These are phyloP conservation scores for Leccinum pellstonianum DNA, from an alignment of 768 basidiomycete genomes.

Conservation along the genomic window DNA sequence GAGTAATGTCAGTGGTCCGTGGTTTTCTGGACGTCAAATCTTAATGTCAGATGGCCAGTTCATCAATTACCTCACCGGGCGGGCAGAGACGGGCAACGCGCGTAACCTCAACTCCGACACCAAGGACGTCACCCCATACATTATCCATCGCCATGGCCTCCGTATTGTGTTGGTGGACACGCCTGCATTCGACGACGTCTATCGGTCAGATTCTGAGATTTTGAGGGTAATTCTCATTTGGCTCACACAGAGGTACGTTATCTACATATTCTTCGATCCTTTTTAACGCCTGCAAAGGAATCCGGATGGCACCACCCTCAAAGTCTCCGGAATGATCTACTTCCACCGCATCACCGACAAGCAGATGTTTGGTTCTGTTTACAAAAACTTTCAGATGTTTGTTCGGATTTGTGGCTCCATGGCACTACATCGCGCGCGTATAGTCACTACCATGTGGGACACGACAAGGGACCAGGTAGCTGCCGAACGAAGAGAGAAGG, in stretches of 20 bases:
- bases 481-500: too few relatives aligned
- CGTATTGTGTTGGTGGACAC: constrained; percentile 23
- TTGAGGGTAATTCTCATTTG: constrained; percentile 10
- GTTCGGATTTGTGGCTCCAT: too few relatives aligned
- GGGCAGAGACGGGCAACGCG: not conserved
- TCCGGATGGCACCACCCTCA: not conserved
- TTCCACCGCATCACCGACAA: too few relatives aligned
- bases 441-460: too few relatives aligned
- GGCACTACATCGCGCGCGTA: too few relatives aligned
- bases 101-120: constrained; percentile 14
- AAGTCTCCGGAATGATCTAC: too few relatives aligned
- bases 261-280: not conserved
- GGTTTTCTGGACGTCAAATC: not conserved
- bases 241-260: constrained; percentile 18
- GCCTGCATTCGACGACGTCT: constrained; percentile 19
- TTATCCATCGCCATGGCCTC: not conserved
- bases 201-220: constrained; percentile 15
- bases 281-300: constrained; percentile 3
- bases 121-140: constrained; percentile 3
- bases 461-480: too few relatives aligned
- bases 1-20: constrained; percentile 17
- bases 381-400: too few relatives aligned
- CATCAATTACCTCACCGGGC: constrained; percentile 14
- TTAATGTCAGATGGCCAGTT: constrained; percentile 5
- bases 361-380: too few relatives aligned